Conservation (phyloP, 1,284 basidiomycete genomes). For the Irpex lacteus region DNA sequence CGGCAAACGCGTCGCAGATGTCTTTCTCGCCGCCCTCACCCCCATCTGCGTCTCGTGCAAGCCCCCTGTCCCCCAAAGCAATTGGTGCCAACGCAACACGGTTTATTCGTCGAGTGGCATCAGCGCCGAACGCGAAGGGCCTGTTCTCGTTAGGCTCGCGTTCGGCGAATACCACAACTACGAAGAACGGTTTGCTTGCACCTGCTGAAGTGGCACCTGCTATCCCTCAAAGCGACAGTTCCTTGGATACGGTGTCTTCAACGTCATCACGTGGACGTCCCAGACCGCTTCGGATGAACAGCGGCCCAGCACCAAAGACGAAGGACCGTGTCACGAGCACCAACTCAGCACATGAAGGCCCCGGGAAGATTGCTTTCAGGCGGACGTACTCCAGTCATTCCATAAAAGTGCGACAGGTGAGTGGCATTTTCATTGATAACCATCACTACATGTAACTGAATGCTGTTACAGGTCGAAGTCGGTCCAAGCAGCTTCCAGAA, state of each 20-base stretch:
- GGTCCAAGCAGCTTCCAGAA: constrained; percentile 90
- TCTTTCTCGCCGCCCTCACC: constrained; percentile 33
- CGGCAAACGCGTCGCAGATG: constrained; percentile 35
- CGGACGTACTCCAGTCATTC: constrained; percentile 97
- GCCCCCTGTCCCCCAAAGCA: constrained; percentile 56
- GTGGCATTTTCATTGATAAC: constrained; percentile 25
- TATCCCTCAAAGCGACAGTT: constrained; percentile 53
- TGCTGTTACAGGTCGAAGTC: constrained; percentile 73
- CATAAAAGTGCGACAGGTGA: constrained; percentile 88
- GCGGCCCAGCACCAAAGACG: constrained; percentile 30
- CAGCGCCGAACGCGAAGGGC: constrained; percentile 94
- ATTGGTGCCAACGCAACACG: constrained; percentile 72
- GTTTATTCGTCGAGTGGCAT: constrained; percentile 92
- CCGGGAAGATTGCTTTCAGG: constrained; percentile 76
- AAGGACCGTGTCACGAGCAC: constrained; percentile 44
- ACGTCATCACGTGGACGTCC: constrained; percentile 60
- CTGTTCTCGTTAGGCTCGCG: constrained; percentile 67
- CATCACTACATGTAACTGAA: constrained; percentile 6
- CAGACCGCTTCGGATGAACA: constrained; percentile 22
- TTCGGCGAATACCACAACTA: constrained; percentile 44
- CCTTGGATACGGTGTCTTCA: constrained; percentile 70
- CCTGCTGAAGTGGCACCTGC: constrained; percentile 56
- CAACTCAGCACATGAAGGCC: constrained; percentile 37
- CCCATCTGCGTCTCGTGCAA: constrained; percentile 35
- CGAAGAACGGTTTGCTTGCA: constrained; percentile 77